Percentiles rank a stretch among this genome's conserved stretches.
phyloP scores from a whole-genome alignment of 345 rosid species.

The Euphorbia pulcherrima region DNA sequence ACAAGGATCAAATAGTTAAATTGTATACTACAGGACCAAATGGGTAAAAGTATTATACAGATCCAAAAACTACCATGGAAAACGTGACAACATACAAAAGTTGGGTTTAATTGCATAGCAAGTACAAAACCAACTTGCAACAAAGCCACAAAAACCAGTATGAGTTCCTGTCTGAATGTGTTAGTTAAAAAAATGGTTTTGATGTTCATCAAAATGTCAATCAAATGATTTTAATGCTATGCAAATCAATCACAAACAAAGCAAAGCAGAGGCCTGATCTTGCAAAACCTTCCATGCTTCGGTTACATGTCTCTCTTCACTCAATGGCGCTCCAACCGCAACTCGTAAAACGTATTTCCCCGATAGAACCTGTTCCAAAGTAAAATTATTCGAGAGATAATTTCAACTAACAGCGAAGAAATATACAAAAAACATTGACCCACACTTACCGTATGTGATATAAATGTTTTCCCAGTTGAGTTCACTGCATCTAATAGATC shows the following conservation, averaged over 20 bases:
- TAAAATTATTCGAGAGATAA: too few species aligned
- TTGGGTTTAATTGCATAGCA: too few species aligned
- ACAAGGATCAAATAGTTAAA: too few species aligned
- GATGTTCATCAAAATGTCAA: not conserved
- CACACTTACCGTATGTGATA: conserved; percentile 84
- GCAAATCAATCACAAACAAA: not conserved
- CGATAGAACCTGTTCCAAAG: conserved; percentile 50
- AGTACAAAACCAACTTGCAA: too few species aligned
- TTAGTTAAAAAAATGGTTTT: not conserved
- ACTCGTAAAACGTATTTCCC: conserved; percentile 58
- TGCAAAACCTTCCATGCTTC: conserved; percentile 76
- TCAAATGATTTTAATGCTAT: not conserved
- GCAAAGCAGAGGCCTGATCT: conserved; percentile 54
- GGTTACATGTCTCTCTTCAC: conserved; percentile 73
- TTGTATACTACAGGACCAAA: too few species aligned
- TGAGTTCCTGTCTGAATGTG: too few species aligned
- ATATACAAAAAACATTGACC: conserved; percentile 15
- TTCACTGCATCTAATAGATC: conserved; percentile 69
- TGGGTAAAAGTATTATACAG: too few species aligned
- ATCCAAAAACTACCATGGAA: too few species aligned
- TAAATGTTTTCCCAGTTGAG: conserved; percentile 67
- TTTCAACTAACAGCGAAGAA: not conserved
- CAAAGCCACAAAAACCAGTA: too few species aligned
- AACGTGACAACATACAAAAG: too few species aligned
- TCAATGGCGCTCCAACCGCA: conserved; percentile 84